Base-by-base conservation (phyloP, 108 stramenopile genomes). In the Nannochloropsis salina region DNA sequence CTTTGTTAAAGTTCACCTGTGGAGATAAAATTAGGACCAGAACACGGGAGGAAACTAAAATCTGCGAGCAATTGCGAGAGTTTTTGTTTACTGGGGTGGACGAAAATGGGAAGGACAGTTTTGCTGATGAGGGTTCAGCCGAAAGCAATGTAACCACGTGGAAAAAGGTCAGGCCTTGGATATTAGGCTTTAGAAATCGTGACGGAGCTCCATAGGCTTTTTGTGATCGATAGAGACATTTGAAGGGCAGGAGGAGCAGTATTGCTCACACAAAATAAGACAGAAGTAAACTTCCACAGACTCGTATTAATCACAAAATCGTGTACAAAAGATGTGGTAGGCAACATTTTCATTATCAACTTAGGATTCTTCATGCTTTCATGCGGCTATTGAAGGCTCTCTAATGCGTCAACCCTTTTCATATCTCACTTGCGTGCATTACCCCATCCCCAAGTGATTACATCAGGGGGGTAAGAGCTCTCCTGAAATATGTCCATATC, bases 371-470 rank as follows among this genome's bases (percentile, higher is more conserved):
- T 31, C 31, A 31, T 31, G 31, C 31, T 31, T 31, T 31, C 31
- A 31, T 31, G 31, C 31, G 31, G 31, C 31, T 31, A 31, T 31
- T 31, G 31, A 31, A 31, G 31, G 31, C 31, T 31, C 31, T 31
- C 31, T 31, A 31, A 31, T 31, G 31, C 31, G 31, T 31, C 31
- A 31, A 31, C 61, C 61, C 61, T 74, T n/a, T n/a, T 74, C n/a
- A 3, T 15, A 51, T n/a, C n/a, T n/a, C n/a, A 74, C 61, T 74
- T 80, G 44, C 86, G 42, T 5, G 86, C 86, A 9, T 84, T 84
- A 80, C 83, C 83, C 86, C 86, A 87, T 0, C 86, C 86, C 86
- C 86, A 87, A 12, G 83, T 83, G 45, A 87, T 41, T 40, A 87
- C 83, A 44, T 87, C 86, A 43, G 86, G 86, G 8, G 86, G 86